Conservation (phyloP, 805 yeast genomes). For the Kuraishia cidri region DNA sequence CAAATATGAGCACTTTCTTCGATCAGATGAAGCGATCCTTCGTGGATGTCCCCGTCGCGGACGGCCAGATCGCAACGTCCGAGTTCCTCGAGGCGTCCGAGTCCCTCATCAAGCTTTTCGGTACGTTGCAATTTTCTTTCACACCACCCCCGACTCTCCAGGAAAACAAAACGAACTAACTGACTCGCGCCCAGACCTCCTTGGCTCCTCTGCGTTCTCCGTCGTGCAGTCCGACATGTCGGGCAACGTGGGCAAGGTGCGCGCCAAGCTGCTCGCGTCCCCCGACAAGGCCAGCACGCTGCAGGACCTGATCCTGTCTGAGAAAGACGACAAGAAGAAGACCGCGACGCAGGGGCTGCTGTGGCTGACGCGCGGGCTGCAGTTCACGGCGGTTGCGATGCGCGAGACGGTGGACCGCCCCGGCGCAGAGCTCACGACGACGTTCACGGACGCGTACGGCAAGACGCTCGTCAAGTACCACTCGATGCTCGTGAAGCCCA, state of each 20-base stretch:
- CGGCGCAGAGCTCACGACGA: slow-evolving; percentile 54
- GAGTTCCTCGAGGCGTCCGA: slow-evolving; percentile 79
- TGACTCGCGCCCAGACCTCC: slow-evolving; percentile 43
- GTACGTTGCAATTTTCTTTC: slow-evolving; percentile 19
- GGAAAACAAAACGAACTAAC: background rate
- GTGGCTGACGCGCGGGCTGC: slow-evolving; percentile 81
- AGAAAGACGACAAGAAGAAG: slow-evolving; percentile 53
- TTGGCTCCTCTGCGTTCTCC: slow-evolving; percentile 78
- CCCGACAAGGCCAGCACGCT: slow-evolving; percentile 61
- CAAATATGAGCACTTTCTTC: slow-evolving; percentile 66
- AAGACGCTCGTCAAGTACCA: slow-evolving; percentile 79
- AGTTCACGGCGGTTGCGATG: slow-evolving; percentile 87
- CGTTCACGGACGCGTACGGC: slow-evolving; percentile 79
- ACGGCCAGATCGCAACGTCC: slow-evolving; percentile 59
- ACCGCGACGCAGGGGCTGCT: slow-evolving; percentile 86
- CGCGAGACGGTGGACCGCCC: slow-evolving; percentile 66
- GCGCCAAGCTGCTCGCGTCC: slow-evolving; percentile 53
- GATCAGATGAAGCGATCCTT: slow-evolving; percentile 71
- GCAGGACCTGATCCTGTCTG: slow-evolving; percentile 70
- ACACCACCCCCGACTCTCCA: background rate
- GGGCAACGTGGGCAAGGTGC: slow-evolving; percentile 75
- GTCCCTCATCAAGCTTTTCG: slow-evolving; percentile 75
- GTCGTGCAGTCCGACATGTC: slow-evolving; percentile 85
- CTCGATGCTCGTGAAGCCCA: slow-evolving; percentile 73
- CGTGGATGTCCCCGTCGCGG: slow-evolving; percentile 61